phyloP scores from a whole-genome alignment of 1,284 basidiomycete genomes.

The Cyathus pygmaeus region DNA sequence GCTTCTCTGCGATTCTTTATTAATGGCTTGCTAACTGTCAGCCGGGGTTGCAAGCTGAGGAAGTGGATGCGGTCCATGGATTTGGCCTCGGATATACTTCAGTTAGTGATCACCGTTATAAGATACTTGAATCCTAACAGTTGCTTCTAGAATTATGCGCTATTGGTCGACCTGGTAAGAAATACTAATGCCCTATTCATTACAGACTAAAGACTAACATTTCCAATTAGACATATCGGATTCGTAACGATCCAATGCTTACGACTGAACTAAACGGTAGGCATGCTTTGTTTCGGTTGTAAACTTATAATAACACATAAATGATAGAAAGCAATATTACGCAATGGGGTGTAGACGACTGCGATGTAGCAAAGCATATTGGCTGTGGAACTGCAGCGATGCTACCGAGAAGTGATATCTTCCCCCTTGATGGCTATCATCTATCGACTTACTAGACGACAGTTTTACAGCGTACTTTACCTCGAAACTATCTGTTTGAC shows the following conservation, averaged over 20 bases:
- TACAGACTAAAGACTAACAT: too few relatives aligned
- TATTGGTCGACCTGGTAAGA: constrained; percentile 9
- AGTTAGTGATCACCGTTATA: not conserved
- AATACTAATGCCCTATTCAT: too few relatives aligned
- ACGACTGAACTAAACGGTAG: constrained; percentile 19
- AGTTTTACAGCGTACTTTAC: constrained; percentile 31
- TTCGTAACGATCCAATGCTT: constrained; percentile 23
- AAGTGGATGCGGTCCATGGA: constrained; percentile 10
- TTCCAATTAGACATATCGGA: constrained; percentile 14
- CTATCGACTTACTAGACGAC: not conserved
- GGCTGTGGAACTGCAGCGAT: too few relatives aligned
- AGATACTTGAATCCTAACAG: not conserved
- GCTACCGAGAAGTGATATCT: too few relatives aligned
- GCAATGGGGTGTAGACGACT: too few relatives aligned
- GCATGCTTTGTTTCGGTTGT: not conserved
- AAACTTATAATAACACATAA: too few relatives aligned
- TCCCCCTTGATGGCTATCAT: too few relatives aligned
- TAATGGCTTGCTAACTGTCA: not conserved
- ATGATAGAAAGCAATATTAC: too few relatives aligned
- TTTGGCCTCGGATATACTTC: constrained; percentile 24
- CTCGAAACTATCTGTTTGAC: constrained; percentile 25
- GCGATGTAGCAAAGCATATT: too few relatives aligned
- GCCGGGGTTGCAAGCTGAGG: constrained; percentile 27
- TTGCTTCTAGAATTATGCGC: not conserved
- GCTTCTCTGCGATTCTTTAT: not conserved